Conservation (phyloP, 306 rosid genomes). For the Cicer pinnatifidum region DNA sequence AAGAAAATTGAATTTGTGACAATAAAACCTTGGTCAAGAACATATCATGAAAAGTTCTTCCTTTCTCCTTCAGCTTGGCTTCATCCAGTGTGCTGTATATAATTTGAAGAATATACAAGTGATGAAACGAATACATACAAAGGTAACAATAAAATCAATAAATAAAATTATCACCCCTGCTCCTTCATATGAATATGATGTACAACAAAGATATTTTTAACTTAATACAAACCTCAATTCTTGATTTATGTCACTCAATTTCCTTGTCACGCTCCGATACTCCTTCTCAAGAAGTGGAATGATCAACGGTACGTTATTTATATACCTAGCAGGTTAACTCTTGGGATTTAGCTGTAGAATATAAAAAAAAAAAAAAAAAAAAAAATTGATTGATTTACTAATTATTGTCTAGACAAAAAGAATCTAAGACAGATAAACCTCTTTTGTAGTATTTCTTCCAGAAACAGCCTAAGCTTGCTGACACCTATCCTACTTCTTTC, state of each 20-base stretch:
- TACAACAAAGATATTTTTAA: conserved; percentile 7
- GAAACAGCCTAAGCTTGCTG: conserved; percentile 79
- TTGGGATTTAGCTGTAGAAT: conserved; percentile 41
- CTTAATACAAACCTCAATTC: conserved; percentile 75
- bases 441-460: conserved; percentile 88
- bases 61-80: conserved; percentile 92
- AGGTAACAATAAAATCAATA: conserved; percentile 8
- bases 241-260: conserved; percentile 73
- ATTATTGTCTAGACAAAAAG: background rate
- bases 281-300: conserved; percentile 99
- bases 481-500: conserved; percentile 95
- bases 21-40: conserved; percentile 90
- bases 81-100: conserved; percentile 82
- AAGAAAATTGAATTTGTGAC: conserved; percentile 38
- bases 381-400: background rate
- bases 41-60: conserved; percentile 87
- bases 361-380: background rate
- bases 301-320: conserved; percentile 84
- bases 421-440: conserved; percentile 51
- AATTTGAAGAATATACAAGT: conserved; percentile 42
- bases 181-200: conserved; percentile 25
- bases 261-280: conserved; percentile 73
- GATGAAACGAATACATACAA: conserved; percentile 19
- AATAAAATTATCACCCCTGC: conserved; percentile 3
- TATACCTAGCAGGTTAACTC: conserved; percentile 70